Evolutionary conservation across 1,284 basidiomycete species (phyloP).

Genomic region (Tilletia walkeri): DNA sequence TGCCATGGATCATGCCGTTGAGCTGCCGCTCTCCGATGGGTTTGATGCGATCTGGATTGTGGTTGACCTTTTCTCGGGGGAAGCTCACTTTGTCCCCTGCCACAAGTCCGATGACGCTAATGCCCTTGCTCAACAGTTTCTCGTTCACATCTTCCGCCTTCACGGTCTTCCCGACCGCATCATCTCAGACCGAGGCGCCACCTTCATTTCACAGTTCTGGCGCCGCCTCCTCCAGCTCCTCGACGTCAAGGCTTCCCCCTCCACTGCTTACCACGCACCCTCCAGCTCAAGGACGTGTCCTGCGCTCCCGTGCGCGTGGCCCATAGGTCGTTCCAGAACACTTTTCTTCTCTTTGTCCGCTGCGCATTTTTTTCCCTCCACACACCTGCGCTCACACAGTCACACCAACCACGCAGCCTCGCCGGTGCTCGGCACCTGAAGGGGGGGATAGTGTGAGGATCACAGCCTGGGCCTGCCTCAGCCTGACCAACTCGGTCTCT

Average conservation of each 20-base stretch:
- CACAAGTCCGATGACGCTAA: slow-evolving; percentile 43
- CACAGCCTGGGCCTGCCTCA: too few species aligned
- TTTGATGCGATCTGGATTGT: slow-evolving; percentile 57
- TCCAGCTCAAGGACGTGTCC: too few species aligned
- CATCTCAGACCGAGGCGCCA: slow-evolving; percentile 55
- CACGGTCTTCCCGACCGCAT: slow-evolving; percentile 56
- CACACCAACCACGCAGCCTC: too few species aligned
- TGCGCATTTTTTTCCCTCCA: too few species aligned
- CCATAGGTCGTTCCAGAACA: too few species aligned
- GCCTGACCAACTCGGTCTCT: too few species aligned
- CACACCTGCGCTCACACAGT: too few species aligned
- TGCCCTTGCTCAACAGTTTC: slow-evolving; percentile 43
- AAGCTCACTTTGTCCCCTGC: slow-evolving; percentile 63
- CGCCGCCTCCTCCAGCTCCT: slow-evolving; percentile 37
- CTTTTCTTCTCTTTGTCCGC: too few species aligned
- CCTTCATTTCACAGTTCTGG: slow-evolving; percentile 40
- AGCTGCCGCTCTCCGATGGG: slow-evolving; percentile 55
- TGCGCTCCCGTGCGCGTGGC: too few species aligned
- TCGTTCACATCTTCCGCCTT: slow-evolving; percentile 50
- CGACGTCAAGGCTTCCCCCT: slow-evolving; percentile 40
- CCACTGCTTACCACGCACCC: slow-evolving; percentile 44
- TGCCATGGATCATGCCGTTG: slow-evolving; percentile 60
- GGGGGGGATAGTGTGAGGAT: too few species aligned
- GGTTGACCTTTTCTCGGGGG: slow-evolving; percentile 57
- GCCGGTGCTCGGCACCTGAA: too few species aligned